Percentiles rank a stretch among this genome's conserved stretches.
phyloP scores from a whole-genome alignment of 2,329 filamentous ascomycete species.

The Chalaropsis thielavioides region DNA sequence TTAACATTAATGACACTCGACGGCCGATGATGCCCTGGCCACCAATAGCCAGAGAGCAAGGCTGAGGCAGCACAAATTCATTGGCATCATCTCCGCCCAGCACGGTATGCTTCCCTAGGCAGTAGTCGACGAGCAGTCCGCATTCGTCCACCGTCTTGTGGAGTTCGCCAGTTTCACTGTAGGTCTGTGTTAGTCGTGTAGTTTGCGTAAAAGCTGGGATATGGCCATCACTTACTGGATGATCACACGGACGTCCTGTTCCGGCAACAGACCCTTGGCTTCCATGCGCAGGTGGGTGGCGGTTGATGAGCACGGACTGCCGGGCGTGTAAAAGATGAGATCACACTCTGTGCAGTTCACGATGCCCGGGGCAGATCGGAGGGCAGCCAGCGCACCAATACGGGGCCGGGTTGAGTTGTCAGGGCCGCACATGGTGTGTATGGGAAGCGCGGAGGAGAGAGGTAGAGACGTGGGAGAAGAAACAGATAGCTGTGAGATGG shows the following conservation, averaged over 20 bases:
- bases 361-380: slow-evolving; percentile 24
- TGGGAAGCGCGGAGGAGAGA: background rate
- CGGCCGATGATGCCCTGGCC: slow-evolving; percentile 35
- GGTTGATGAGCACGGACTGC: slow-evolving; percentile 25
- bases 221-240: slow-evolving; percentile 30
- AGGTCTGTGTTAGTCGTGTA: background rate
- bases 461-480: background rate
- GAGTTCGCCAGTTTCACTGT: slow-evolving; percentile 14
- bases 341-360: slow-evolving; percentile 23
- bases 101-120: background rate
- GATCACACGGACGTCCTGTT: slow-evolving; percentile 25
- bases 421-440: slow-evolving; percentile 31
- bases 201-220: background rate
- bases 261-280: slow-evolving; percentile 20
- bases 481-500: background rate
- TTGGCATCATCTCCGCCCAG: background rate
- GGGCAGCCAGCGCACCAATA: slow-evolving; percentile 34
- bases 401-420: slow-evolving; percentile 29
- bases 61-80: slow-evolving; percentile 23
- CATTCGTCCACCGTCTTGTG: slow-evolving; percentile 29
- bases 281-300: slow-evolving; percentile 33
- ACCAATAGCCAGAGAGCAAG: slow-evolving; percentile 32
- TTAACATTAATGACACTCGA: slow-evolving; percentile 30
- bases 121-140: slow-evolving; percentile 23
- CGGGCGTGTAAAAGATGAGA: slow-evolving; percentile 32